Evolutionary conservation across 176 grass and related monocot species (phyloP).

Genomic region (Aegilops sharonensis): DNA sequence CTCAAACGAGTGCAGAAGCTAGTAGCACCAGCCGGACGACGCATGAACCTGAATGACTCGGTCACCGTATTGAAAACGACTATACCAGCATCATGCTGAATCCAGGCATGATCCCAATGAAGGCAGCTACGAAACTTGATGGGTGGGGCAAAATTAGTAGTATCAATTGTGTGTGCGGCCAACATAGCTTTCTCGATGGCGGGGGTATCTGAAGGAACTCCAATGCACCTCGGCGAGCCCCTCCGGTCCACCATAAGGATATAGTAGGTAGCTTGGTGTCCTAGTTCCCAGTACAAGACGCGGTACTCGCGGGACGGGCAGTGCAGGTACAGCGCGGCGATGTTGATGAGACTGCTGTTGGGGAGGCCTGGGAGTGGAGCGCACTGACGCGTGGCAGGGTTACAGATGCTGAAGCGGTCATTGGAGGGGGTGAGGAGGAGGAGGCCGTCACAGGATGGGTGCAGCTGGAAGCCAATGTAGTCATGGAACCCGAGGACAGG

Average conservation of each 20-base stretch:
- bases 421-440: no score
- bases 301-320: not conserved
- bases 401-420: no score
- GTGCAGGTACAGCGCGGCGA: not conserved
- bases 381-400: no score
- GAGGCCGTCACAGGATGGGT: no score
- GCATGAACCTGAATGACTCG: not conserved
- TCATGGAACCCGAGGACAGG: no score
- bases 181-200: not conserved
- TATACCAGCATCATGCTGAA: not conserved
- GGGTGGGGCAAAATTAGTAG: not conserved
- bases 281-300: not conserved
- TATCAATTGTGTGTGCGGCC: not conserved
- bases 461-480: no score
- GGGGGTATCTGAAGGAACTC: not conserved
- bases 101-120: not conserved
- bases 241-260: not conserved
- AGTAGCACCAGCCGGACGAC: not conserved
- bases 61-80: not conserved
- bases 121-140: not conserved
- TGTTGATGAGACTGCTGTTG: no score
- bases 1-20: not conserved
- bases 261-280: not conserved
- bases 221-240: not conserved
- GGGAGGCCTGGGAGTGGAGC: no score